Base-by-base conservation (phyloP, 352 stramenopile species). In the Phytophthora macrochlamydospora region DNA sequence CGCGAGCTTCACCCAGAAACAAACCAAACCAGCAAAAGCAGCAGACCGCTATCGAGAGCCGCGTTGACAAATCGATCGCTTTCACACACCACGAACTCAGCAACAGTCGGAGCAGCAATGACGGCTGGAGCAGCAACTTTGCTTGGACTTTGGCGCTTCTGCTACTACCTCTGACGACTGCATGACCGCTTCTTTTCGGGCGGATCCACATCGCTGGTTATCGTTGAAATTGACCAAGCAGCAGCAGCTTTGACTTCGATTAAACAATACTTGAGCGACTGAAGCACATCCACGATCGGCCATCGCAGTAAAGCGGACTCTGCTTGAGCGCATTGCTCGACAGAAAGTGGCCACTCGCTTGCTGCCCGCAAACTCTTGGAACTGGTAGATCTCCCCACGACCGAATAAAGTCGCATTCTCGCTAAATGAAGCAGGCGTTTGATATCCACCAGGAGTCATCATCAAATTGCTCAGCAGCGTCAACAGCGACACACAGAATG, bases 41-140 rank as follows among this genome's bases (percentile, higher is more conserved):
- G 55, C 7, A 48, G 58, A 7, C 78, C 80, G n/a, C 61, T 60
- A 7, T 44, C 58, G 3, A 87, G 14, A 0, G 71, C 74, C 13
- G 51, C 59, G 55, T 87, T 90, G 43, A 83, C 37, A 18, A 89
- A 86, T 7, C 71, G 53, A 28, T 88, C 70, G 1, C 55, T 69
- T 40, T 87, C 74, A 49, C 4, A 59, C 8, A 59, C 29, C 5
- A 72, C 53, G 9, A 71, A 42, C 3, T 71, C 51, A 42, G 67
- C 62, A 33, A 72, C 31, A 14, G 48, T 55, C n/a, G 57, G 51
- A 50, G 40, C 13, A n/a, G 49, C 13, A 24, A 38, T 40, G 11
- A 31, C 29, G 29, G 4, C 31, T 32, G 29, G 56, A 24, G 18
- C 12, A 29, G 43, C 14, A 18, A 56, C 48, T 67, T 75, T 75